Evolutionary conservation across 306 rosid genomes (phyloP).

Genomic region (Casuarina cunninghamiana): DNA sequence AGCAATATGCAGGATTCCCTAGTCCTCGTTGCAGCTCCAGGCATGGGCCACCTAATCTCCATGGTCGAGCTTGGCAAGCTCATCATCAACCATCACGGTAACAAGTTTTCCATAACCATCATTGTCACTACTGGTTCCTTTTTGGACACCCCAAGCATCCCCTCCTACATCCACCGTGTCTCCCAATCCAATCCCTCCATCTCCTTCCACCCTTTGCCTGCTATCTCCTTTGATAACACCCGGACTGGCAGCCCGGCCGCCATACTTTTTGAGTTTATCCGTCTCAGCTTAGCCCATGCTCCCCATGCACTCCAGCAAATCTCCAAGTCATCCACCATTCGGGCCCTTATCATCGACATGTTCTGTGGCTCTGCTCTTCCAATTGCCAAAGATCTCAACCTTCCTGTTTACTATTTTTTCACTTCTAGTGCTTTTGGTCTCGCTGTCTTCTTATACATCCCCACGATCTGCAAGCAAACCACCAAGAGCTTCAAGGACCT

Average conservation of each 20-base stretch:
- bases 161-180: constrained; percentile 24
- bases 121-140: constrained; percentile 18
- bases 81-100: constrained; percentile 14
- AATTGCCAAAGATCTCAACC: background rate
- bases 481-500: constrained; percentile 25
- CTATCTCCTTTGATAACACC: background rate
- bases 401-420: background rate
- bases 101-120: constrained; percentile 30
- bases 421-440: background rate
- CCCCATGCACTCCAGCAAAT: constrained; percentile 17
- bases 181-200: constrained; percentile 1
- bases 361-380: constrained; percentile 25
- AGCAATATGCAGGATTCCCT: too few relatives aligned
- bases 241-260: background rate
- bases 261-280: constrained; percentile 4
- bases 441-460: constrained; percentile 5
- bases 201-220: constrained; percentile 32
- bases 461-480: background rate
- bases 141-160: background rate
- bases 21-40: constrained; percentile 3
- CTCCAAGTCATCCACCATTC: constrained; percentile 13
- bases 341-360: constrained; percentile 18
- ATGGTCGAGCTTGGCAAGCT: constrained; percentile 47
- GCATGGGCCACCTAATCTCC: constrained; percentile 33
- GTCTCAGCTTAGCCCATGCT: constrained; percentile 16